Conservation (phyloP, 495 filamentous ascomycete species). For the Choiromyces venosus region DNA sequence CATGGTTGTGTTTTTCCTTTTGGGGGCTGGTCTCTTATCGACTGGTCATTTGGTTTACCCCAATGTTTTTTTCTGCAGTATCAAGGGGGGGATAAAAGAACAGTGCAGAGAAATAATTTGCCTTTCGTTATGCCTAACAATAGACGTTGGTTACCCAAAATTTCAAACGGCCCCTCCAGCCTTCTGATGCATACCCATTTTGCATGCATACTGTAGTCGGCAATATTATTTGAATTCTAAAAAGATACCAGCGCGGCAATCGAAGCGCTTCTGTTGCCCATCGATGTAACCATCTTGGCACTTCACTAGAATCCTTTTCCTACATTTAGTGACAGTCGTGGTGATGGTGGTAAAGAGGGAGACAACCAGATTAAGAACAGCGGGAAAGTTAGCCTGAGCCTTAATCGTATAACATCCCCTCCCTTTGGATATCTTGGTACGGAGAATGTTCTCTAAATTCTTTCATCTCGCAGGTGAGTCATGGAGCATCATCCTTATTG, state of each 20-base stretch:
- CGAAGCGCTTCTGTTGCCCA: neutral
- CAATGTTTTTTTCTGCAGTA: neutral
- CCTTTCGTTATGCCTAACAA: neutral
- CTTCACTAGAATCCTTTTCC: neutral
- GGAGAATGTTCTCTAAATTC: constrained; percentile 30
- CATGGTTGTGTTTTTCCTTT: neutral
- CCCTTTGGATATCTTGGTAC: constrained; percentile 9
- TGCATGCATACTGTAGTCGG: neutral
- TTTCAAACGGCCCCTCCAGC: neutral
- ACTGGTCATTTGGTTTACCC: constrained; percentile 3
- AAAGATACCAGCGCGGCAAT: constrained; percentile 2
- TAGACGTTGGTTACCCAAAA: neutral
- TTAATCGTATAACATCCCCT: constrained; percentile 20
- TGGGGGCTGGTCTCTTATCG: neutral
- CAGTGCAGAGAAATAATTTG: neutral
- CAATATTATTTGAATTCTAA: neutral
- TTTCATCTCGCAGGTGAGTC: constrained; percentile 34
- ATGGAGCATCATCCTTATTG: constrained; percentile 31
- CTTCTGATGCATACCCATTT: neutral
- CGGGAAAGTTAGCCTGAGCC: neutral
- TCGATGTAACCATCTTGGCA: neutral
- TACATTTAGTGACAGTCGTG: neutral
- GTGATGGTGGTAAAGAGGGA: neutral
- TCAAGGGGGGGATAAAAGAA: neutral
- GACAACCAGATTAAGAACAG: neutral